Conservation (phyloP, 2,329 filamentous ascomycete species). For the Aspergillus calidoustus region DNA sequence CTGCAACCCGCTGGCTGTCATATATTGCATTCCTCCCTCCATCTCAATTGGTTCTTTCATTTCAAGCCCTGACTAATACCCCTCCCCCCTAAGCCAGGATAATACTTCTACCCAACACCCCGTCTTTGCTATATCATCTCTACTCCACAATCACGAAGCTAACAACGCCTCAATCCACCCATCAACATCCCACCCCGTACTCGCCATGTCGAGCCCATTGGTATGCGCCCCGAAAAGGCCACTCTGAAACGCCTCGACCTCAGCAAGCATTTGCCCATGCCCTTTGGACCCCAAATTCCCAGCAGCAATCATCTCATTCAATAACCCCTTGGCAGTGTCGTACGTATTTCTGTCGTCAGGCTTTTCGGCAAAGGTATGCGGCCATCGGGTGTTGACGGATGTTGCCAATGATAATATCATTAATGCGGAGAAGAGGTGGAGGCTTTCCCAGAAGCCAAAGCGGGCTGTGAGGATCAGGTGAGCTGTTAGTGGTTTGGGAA, state of each 20-base stretch:
- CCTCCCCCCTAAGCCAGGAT: too few relatives aligned
- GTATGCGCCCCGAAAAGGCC: neutral
- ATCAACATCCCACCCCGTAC: too few relatives aligned
- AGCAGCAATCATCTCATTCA: neutral
- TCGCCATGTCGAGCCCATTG: too few relatives aligned
- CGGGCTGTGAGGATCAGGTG: constrained; percentile 15
- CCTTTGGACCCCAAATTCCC: constrained; percentile 17
- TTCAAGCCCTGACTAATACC: too few relatives aligned
- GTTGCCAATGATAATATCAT: constrained; percentile 24
- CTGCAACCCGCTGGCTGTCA: too few relatives aligned
- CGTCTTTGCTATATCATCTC: too few relatives aligned
- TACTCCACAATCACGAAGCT: too few relatives aligned
- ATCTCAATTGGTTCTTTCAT: too few relatives aligned
- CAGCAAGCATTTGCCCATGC: constrained; percentile 13
- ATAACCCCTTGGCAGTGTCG: neutral
- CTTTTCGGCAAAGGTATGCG: neutral
- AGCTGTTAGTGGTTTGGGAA: too few relatives aligned
- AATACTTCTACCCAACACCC: too few relatives aligned
- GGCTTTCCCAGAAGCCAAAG: constrained; percentile 31
- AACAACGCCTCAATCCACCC: too few relatives aligned
- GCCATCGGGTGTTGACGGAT: constrained; percentile 1
- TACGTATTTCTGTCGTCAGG: neutral
- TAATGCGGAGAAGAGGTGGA: constrained; percentile 31
- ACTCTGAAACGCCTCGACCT: constrained; percentile 8
- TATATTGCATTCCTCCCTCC: too few relatives aligned